Evolutionary conservation across 441 rosid species (phyloP).

Genomic region (Capsella rubella): DNA sequence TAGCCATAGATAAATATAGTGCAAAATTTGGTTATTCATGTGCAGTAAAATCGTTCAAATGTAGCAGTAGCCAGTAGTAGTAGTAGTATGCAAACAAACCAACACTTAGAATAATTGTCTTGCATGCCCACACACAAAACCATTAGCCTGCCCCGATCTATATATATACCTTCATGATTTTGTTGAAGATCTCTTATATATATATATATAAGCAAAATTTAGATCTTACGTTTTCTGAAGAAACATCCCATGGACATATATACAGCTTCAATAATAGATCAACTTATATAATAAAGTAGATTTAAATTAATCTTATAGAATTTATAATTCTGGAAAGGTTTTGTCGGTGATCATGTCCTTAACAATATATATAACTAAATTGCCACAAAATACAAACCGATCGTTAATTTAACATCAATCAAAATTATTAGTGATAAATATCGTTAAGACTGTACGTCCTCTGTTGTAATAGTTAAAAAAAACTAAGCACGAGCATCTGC

Average conservation of each 20-base stretch:
- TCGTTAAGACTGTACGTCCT: neutral
- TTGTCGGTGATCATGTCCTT: slow-evolving; percentile 38
- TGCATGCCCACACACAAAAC: neutral
- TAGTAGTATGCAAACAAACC: neutral
- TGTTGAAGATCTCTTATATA: slow-evolving; percentile 7
- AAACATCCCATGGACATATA: neutral
- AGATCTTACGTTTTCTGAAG: neutral
- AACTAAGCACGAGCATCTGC: slow-evolving; percentile 29
- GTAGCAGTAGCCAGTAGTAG: neutral
- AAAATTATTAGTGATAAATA: neutral
- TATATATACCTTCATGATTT: neutral
- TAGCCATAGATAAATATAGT: no score
- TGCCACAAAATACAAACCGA: neutral
- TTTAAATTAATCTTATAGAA: neutral
- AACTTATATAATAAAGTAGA: neutral
- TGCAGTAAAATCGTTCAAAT: neutral
- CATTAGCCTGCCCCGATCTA: neutral
- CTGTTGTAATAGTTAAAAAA: neutral
- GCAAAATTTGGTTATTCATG: neutral
- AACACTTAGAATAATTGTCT: neutral
- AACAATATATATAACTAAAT: neutral
- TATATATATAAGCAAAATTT: neutral
- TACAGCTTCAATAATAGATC: neutral
- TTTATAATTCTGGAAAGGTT: slow-evolving; percentile 22
- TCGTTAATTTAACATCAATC: neutral